Conservation (phyloP, 2,329 filamentous ascomycete species). For the Monosporascus sp. region DNA sequence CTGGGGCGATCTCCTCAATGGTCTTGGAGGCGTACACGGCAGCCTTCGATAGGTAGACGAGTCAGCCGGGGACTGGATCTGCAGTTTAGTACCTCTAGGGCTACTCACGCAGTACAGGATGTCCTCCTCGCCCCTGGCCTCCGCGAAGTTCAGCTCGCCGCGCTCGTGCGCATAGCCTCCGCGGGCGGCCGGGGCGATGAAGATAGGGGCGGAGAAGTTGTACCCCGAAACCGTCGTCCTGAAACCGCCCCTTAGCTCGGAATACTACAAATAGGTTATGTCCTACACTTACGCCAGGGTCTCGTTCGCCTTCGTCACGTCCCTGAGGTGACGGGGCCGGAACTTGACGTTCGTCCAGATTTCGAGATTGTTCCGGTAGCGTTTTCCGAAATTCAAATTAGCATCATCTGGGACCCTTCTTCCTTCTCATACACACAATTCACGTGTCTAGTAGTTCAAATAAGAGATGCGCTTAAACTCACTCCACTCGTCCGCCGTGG, state of each 20-base stretch:
- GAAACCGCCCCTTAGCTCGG: constrained; percentile 19
- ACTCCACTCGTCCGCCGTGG: constrained; percentile 42
- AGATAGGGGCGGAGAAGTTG: constrained; percentile 43
- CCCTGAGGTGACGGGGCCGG: neutral
- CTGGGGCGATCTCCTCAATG: constrained; percentile 32
- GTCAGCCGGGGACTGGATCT: neutral
- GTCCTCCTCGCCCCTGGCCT: constrained; percentile 37
- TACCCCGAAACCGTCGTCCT: constrained; percentile 39
- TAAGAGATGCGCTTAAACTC: neutral
- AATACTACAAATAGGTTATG: constrained; percentile 3
- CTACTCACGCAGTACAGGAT: constrained; percentile 37
- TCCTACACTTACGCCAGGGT: constrained; percentile 24
- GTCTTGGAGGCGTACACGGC: constrained; percentile 10
- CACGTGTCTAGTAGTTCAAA: too few relatives aligned
- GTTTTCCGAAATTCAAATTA: constrained; percentile 2
- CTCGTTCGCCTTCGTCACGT: constrained; percentile 1
- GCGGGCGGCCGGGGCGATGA: constrained; percentile 41
- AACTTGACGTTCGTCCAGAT: constrained; percentile 37
- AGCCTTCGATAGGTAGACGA: neutral
- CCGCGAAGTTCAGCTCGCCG: constrained; percentile 43
- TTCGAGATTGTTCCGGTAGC: constrained; percentile 47
- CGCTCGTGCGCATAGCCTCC: constrained; percentile 36
- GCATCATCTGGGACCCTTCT: neutral
- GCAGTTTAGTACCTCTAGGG: neutral
- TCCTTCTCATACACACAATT: too few relatives aligned